phyloP scores from a whole-genome alignment of 306 rosid genomes.

The Carpinus fangiana region DNA sequence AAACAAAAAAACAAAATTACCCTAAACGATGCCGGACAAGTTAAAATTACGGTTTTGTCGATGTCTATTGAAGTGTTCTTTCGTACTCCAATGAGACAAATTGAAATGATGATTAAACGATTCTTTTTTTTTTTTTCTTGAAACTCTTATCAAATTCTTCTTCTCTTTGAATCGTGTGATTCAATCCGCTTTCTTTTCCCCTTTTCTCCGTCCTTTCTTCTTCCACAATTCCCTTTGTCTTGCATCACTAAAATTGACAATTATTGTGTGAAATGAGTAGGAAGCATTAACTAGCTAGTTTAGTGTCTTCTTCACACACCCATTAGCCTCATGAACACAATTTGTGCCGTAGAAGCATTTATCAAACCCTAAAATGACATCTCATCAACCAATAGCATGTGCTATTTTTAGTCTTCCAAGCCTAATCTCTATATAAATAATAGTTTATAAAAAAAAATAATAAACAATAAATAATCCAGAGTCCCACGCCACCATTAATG shows the following conservation, averaged over 20 bases:
- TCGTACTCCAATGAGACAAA: too few relatives aligned
- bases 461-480: not conserved
- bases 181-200: too few relatives aligned
- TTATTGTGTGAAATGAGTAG: too few relatives aligned
- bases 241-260: not conserved
- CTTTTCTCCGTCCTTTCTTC: too few relatives aligned
- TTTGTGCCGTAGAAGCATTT: slow-evolving; percentile 3
- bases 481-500: slow-evolving; percentile 12
- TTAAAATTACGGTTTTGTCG: too few relatives aligned
- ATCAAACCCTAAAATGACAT: slow-evolving; percentile 24
- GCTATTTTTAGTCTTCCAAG: slow-evolving; percentile 23
- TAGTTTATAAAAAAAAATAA: too few relatives aligned
- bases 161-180: too few relatives aligned
- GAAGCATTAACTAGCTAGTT: not conserved
- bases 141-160: too few relatives aligned
- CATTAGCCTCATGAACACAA: slow-evolving; percentile 17
- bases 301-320: slow-evolving; percentile 13
- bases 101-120: too few relatives aligned
- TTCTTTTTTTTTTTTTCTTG: too few relatives aligned
- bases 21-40: not conserved
- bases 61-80: too few relatives aligned
- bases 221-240: too few relatives aligned
- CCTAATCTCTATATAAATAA: slow-evolving; percentile 17
- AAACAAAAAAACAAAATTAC: not conserved
- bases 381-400: slow-evolving; percentile 35